Evolutionary conservation across 805 yeast genomes (phyloP).

Genomic region (Zygotorulaspora danielsina): DNA sequence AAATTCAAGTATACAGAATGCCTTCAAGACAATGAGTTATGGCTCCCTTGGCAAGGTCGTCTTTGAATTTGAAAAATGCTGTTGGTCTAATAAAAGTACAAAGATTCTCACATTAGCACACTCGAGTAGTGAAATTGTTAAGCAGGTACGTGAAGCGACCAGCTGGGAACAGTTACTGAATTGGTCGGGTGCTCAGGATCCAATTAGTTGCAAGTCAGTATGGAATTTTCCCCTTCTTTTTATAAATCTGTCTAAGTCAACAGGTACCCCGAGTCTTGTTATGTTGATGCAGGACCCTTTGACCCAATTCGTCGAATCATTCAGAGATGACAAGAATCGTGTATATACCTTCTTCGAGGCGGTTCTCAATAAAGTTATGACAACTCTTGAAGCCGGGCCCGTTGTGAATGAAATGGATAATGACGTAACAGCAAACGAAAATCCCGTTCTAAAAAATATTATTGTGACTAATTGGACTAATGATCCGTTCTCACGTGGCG

Average conservation of each 20-base stretch:
- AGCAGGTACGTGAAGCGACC: slow-evolving; percentile 19
- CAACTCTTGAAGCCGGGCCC: slow-evolving; percentile 15
- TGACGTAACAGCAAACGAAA: slow-evolving; percentile 1
- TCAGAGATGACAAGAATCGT: slow-evolving; percentile 46
- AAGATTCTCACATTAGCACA: slow-evolving; percentile 45
- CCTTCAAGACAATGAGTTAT: slow-evolving; percentile 49
- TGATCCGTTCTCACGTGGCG: slow-evolving; percentile 76
- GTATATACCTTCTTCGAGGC: slow-evolving; percentile 62
- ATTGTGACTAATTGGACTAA: slow-evolving; percentile 70
- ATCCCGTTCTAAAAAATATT: slow-evolving; percentile 40
- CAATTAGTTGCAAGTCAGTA: slow-evolving; percentile 5
- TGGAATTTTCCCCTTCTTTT: slow-evolving; percentile 60
- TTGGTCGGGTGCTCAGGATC: slow-evolving; percentile 3
- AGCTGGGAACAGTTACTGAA: slow-evolving; percentile 18
- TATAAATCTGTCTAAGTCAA: slow-evolving; percentile 54
- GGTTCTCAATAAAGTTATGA: slow-evolving; percentile 30
- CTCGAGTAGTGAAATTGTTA: slow-evolving; percentile 16
- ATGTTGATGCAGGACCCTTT: slow-evolving; percentile 68
- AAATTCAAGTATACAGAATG: slow-evolving; percentile 41
- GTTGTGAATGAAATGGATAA: slow-evolving; percentile 9
- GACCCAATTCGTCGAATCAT: slow-evolving; percentile 52
- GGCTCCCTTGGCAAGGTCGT: slow-evolving; percentile 73
- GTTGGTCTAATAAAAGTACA: slow-evolving; percentile 57
- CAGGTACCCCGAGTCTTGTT: slow-evolving; percentile 51
- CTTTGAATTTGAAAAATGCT: slow-evolving; percentile 57